These are phyloP conservation scores for Pichia sp. DNA, from an alignment of 1,139 yeast genomes.

Conservation along the genomic window DNA sequence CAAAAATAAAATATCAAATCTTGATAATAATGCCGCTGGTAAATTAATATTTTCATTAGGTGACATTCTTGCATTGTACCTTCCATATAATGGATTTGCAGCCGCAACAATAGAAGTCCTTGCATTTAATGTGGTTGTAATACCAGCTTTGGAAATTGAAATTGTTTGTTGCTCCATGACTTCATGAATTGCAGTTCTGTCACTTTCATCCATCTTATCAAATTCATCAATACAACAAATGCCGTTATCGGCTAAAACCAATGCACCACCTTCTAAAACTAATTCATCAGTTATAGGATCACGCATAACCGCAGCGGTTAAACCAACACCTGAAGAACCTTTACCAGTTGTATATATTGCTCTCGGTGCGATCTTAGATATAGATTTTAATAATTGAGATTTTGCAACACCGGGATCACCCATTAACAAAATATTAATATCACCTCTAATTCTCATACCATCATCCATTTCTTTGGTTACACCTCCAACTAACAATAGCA, in stretches of 20 bases:
- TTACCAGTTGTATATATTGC: conserved; percentile 98
- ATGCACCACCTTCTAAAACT: conserved; percentile 98
- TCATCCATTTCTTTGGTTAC: conserved; percentile 93
- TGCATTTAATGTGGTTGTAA: conserved; percentile 92
- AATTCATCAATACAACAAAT: conserved; percentile 98
- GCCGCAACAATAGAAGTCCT: conserved; percentile 95
- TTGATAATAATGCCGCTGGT: conserved; percentile 93
- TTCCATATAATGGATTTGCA: conserved; percentile 94
- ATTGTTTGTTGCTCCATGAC: conserved; percentile 99
- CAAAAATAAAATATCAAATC: conserved; percentile 87
- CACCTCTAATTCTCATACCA: conserved; percentile 97
- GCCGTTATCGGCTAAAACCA: conserved; percentile 95
- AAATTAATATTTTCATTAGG: conserved; percentile 94
- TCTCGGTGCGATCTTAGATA: conserved; percentile 90
- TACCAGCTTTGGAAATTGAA: conserved; percentile 96
- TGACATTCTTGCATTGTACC: conserved; percentile 84
- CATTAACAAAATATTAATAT: conserved; percentile 92
- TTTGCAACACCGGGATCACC: conserved; percentile 99
- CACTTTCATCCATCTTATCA: conserved; percentile 97
- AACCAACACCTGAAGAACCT: conserved; percentile 98
- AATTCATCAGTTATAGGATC: conserved; percentile 98
- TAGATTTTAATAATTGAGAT: conserved; percentile 88
- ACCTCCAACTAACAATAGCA: conserved; percentile 86
- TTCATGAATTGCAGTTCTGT: conserved; percentile 97
- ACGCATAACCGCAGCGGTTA: conserved; percentile 98